phyloP scores from a whole-genome alignment of 1,284 basidiomycete genomes.

The Papiliotrema terrestris region DNA sequence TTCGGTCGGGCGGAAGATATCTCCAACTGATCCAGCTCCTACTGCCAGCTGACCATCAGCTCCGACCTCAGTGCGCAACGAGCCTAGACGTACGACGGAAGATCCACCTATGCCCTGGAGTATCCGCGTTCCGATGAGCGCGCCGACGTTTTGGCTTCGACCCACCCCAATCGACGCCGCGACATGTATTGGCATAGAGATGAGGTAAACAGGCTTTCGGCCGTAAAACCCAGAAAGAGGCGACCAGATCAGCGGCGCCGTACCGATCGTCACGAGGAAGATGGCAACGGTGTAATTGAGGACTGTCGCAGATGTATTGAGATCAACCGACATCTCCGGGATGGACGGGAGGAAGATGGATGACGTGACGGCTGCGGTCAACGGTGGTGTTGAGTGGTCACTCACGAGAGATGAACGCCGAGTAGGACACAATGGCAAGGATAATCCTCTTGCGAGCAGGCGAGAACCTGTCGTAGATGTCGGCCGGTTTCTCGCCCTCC shows the following conservation, averaged over 20 bases:
- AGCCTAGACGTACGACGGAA: neutral
- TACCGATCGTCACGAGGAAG: constrained; percentile 47
- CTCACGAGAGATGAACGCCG: constrained; percentile 57
- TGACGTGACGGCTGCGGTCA: constrained; percentile 59
- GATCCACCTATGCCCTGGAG: constrained; percentile 59
- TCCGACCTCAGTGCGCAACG: constrained; percentile 32
- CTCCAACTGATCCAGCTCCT: constrained; percentile 62
- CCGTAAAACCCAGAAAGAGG: constrained; percentile 59
- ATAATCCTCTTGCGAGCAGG: constrained; percentile 53
- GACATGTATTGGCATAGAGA: constrained; percentile 60
- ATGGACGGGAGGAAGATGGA: constrained; percentile 68
- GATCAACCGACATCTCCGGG: constrained; percentile 61
- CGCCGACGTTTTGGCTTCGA: constrained; percentile 51
- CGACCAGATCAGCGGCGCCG: constrained; percentile 55
- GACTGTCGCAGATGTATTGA: constrained; percentile 56
- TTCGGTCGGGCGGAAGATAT: constrained; percentile 61
- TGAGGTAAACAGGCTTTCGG: constrained; percentile 60
- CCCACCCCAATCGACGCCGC: constrained; percentile 62
- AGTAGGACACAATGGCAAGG: constrained; percentile 55
- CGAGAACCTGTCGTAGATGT: constrained; percentile 58
- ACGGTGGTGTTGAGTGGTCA: constrained; percentile 4
- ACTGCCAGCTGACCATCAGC: constrained; percentile 52
- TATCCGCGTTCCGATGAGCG: constrained; percentile 61
- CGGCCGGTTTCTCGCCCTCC: constrained; percentile 2
- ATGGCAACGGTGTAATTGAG: constrained; percentile 58